Evolutionary conservation across 2,329 filamentous ascomycete genomes (phyloP).

Genomic region (Colletotrichum nymphaeae): DNA sequence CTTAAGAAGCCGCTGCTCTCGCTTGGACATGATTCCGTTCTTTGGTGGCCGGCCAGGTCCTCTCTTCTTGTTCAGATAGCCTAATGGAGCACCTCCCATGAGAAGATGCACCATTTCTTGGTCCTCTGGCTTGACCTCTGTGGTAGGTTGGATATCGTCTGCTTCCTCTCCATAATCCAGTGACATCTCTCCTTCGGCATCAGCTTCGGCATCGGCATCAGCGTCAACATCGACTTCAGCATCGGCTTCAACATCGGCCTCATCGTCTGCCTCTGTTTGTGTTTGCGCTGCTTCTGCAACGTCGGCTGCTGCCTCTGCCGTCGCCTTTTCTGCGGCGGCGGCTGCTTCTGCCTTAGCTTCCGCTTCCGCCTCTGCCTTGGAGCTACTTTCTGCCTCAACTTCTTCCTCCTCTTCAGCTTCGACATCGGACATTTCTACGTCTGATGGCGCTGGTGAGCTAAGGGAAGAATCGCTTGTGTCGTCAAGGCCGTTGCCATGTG

Average conservation of each 20-base stretch:
- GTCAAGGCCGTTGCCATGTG: slow-evolving; percentile 65
- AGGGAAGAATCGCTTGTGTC: slow-evolving; percentile 66
- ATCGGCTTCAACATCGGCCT: slow-evolving; percentile 42
- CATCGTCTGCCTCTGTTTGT: slow-evolving; percentile 38
- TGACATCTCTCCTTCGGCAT: slow-evolving; percentile 40
- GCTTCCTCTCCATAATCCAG: slow-evolving; percentile 39
- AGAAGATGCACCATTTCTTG: slow-evolving; percentile 49
- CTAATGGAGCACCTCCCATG: slow-evolving; percentile 42
- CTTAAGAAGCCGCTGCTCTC: slow-evolving; percentile 74
- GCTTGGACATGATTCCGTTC: slow-evolving; percentile 85
- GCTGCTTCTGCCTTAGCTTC: slow-evolving; percentile 41
- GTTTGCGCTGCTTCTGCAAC: slow-evolving; percentile 38
- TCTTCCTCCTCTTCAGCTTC: slow-evolving; percentile 42
- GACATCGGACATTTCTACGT: slow-evolving; percentile 42
- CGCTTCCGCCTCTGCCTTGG: slow-evolving; percentile 30
- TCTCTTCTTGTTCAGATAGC: slow-evolving; percentile 65
- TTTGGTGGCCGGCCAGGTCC: slow-evolving; percentile 86
- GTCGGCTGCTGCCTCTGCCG: slow-evolving; percentile 20
- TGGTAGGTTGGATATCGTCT: slow-evolving; percentile 19
- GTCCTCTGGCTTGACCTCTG: slow-evolving; percentile 43
- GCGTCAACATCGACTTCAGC: slow-evolving; percentile 43
- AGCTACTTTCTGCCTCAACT: slow-evolving; percentile 42
- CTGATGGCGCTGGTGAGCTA: slow-evolving; percentile 54
- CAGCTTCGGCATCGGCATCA: slow-evolving; percentile 42
- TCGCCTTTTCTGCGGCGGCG: slow-evolving; percentile 41